phyloP scores from a whole-genome alignment of 805 yeast species.

The Wickerhamomyces alni region DNA sequence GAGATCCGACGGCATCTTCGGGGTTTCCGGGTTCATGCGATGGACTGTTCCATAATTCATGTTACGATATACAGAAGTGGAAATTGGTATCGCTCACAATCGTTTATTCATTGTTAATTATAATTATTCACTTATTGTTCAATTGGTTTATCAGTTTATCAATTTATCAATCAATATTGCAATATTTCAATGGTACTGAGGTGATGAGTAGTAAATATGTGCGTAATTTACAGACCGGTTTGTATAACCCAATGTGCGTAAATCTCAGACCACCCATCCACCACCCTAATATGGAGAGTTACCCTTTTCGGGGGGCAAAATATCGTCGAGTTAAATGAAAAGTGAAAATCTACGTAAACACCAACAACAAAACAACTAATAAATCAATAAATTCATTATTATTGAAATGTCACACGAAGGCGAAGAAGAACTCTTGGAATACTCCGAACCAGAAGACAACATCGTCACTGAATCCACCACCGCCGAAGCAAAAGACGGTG shows the following conservation, averaged over 20 bases:
- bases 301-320: not conserved
- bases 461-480: slow-evolving; percentile 50
- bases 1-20: too few relatives aligned
- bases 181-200: too few relatives aligned
- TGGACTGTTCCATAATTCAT: too few relatives aligned
- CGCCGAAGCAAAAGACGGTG: slow-evolving; percentile 44
- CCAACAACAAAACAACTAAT: not conserved
- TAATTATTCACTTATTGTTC: too few relatives aligned
- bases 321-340: not conserved
- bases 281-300: not conserved
- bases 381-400: not conserved
- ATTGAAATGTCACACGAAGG: slow-evolving; percentile 81
- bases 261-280: slow-evolving; percentile 1
- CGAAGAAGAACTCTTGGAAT: slow-evolving; percentile 98
- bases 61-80: too few relatives aligned
- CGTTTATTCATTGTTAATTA: too few relatives aligned
- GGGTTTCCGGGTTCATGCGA: too few relatives aligned
- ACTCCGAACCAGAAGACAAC: slow-evolving; percentile 97
- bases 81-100: too few relatives aligned
- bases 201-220: too few relatives aligned
- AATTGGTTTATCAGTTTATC: too few relatives aligned
- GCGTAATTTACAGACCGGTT: not conserved
- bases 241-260: not conserved
- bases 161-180: too few relatives aligned
- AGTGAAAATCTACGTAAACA: not conserved